Conservation (phyloP, 257 asterid species). For the Schizonepeta tenuifolia region DNA sequence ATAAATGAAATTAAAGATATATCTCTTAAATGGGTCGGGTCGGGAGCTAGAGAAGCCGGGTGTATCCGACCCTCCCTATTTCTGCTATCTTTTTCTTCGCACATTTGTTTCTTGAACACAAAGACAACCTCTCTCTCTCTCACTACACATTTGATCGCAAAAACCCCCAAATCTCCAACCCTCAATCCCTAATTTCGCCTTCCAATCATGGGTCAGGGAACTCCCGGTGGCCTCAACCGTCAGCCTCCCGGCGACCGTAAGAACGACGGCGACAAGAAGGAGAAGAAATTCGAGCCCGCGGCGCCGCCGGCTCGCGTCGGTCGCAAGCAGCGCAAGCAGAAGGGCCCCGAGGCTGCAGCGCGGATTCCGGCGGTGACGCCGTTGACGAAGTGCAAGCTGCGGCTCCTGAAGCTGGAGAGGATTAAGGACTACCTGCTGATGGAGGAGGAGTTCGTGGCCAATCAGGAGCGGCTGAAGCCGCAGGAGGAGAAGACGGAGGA, state of each 20-base stretch:
- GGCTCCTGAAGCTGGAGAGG: conserved; percentile 73
- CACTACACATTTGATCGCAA: background rate
- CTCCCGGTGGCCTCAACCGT: conserved; percentile 88
- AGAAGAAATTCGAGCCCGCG: conserved; percentile 84
- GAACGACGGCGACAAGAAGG: conserved; percentile 84
- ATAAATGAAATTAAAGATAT: no score
- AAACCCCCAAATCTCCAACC: conserved; percentile 27
- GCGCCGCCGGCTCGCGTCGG: conserved; percentile 96
- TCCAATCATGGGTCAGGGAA: conserved; percentile 75
- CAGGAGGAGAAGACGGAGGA: conserved; percentile 98
- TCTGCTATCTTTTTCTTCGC: no score
- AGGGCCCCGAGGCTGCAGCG: conserved; percentile 85
- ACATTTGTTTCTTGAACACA: conserved; percentile 34
- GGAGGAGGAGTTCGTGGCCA: conserved; percentile 95
- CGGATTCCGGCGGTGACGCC: conserved; percentile 83
- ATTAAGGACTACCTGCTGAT: conserved; percentile 77
- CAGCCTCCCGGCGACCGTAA: conserved; percentile 79
- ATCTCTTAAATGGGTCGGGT: no score
- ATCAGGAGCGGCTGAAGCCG: conserved; percentile 87
- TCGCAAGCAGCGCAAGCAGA: conserved; percentile 90
- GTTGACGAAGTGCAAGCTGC: conserved; percentile 72
- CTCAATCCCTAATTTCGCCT: conserved; percentile 24
- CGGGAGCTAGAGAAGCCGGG: no score
- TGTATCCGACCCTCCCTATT: no score
- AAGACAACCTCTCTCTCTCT: conserved; percentile 31